A percentile compares a stretch with the other conserved stretches of the same genome.
Evolutionary conservation across 108 stramenopile species (phyloP).

Genomic region (Skeletonema potamos): DNA sequence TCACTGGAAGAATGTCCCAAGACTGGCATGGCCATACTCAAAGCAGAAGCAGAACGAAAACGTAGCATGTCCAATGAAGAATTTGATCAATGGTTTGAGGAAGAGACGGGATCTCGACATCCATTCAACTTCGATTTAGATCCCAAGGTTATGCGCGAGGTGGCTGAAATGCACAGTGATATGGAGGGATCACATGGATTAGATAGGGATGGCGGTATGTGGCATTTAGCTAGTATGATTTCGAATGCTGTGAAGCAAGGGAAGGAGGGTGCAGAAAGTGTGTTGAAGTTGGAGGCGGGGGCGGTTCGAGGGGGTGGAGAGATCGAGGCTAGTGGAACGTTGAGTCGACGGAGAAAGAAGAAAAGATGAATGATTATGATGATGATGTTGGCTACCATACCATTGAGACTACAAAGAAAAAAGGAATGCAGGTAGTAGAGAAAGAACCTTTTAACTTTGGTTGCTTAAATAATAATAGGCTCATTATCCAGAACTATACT

Average conservation of each 20-base stretch:
- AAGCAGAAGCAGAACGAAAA: slow-evolving; percentile 37
- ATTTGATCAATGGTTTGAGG: slow-evolving; percentile 77
- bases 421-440: too few relatives aligned
- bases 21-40: slow-evolving; percentile 47
- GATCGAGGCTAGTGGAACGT: slow-evolving; percentile 1
- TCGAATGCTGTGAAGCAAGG: slow-evolving; percentile 68
- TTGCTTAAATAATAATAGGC: not conserved
- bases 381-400: too few relatives aligned
- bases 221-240: slow-evolving; percentile 81
- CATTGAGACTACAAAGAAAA: too few relatives aligned
- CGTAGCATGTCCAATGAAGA: slow-evolving; percentile 46
- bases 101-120: slow-evolving; percentile 70
- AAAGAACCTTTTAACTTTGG: not conserved
- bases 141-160: slow-evolving; percentile 82
- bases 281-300: slow-evolving; percentile 74
- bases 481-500: not conserved
- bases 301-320: slow-evolving; percentile 24
- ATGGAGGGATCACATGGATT: slow-evolving; percentile 61
- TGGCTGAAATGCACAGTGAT: slow-evolving; percentile 64
- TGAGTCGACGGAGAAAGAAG: slow-evolving; percentile 28
- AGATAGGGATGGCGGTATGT: slow-evolving; percentile 90
- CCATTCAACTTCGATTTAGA: slow-evolving; percentile 79
- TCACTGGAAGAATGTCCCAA: slow-evolving; percentile 60
- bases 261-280: slow-evolving; percentile 50
- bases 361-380: too few relatives aligned